Conservation (phyloP, 345 rosid genomes). For the Aegle marmelos region DNA sequence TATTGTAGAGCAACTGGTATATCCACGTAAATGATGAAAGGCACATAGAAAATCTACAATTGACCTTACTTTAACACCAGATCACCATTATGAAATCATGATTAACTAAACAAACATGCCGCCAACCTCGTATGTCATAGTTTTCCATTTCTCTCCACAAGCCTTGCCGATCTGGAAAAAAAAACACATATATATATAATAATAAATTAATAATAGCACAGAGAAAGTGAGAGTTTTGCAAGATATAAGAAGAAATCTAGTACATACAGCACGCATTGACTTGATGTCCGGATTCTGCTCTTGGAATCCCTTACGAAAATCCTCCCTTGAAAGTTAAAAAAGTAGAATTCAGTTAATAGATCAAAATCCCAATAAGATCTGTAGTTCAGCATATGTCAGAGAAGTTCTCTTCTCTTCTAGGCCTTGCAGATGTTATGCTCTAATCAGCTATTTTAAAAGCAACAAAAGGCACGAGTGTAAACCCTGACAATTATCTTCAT, state of each 20-base stretch:
- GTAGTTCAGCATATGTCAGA: not conserved
- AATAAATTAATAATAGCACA: slow-evolving; percentile 8
- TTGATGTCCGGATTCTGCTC: slow-evolving; percentile 82
- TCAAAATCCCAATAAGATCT: not conserved
- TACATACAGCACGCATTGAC: slow-evolving; percentile 87
- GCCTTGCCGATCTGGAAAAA: slow-evolving; percentile 80
- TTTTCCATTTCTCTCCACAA: slow-evolving; percentile 95
- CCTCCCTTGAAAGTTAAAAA: slow-evolving; percentile 50
- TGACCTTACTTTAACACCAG: not conserved
- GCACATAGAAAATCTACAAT: not conserved
- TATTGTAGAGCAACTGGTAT: not conserved
- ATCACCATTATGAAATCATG: not conserved
- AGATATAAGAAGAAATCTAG: not conserved
- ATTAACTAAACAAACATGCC: slow-evolving; percentile 3
- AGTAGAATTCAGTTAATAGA: slow-evolving; percentile 7
- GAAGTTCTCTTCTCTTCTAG: not conserved
- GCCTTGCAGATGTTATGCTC: not conserved
- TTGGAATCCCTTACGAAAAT: slow-evolving; percentile 83
- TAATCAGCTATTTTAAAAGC: not conserved
- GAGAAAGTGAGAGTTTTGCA: not conserved
- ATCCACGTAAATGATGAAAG: not conserved
- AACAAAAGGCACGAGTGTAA: not conserved
- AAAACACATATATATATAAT: not conserved
- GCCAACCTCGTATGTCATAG: slow-evolving; percentile 78
- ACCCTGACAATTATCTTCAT: not conserved